These are phyloP conservation scores for Ophiostoma ulmi DNA, from an alignment of 2,329 filamentous ascomycete genomes.

Conservation along the genomic window DNA sequence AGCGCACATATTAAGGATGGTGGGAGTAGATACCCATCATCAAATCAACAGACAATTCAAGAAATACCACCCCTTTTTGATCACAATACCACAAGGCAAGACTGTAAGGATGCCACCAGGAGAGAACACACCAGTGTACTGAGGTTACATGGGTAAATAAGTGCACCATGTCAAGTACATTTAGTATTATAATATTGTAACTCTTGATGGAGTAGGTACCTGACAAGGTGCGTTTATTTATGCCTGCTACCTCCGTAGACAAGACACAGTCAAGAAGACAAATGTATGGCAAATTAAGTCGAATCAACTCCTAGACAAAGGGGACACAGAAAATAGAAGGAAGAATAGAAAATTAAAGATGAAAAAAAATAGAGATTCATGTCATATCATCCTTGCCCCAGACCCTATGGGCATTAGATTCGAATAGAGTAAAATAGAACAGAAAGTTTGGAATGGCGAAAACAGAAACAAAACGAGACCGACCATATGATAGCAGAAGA, in stretches of 20 bases:
- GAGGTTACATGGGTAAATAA: no score
- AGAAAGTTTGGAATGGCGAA: not conserved
- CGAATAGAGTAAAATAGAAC: constrained; percentile 2
- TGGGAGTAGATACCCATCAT: not conserved
- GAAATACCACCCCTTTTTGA: not conserved
- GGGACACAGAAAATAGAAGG: not conserved
- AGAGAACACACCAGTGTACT: not conserved
- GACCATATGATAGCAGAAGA: constrained; percentile 1
- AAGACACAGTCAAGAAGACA: not conserved
- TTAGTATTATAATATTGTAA: no score
- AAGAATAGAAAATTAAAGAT: not conserved
- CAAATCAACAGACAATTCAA: not conserved
- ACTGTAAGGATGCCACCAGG: not conserved
- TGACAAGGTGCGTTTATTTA: no score
- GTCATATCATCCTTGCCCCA: constrained; percentile 5
- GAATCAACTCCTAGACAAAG: not conserved
- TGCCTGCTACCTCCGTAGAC: no score
- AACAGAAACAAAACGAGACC: not conserved
- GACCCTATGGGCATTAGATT: not conserved
- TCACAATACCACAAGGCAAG: not conserved
- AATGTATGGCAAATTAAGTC: not conserved
- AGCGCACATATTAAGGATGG: not conserved
- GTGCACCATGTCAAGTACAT: no score
- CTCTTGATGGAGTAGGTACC: no score
- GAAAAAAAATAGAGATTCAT: not conserved